phyloP scores from a whole-genome alignment of 257 asterid species.

The Solanum peruvianum region DNA sequence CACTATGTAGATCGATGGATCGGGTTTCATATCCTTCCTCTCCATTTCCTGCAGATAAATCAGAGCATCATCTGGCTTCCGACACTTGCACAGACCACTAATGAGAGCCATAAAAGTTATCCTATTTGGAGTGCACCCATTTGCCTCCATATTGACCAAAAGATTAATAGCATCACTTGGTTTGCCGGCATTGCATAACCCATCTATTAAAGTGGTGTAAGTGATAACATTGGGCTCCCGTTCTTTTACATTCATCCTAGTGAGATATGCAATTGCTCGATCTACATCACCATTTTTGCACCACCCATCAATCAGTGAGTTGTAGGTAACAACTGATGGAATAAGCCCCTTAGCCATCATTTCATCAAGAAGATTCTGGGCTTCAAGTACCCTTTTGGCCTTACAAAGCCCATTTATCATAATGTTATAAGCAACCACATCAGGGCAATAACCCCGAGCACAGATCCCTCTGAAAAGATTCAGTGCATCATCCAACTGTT shows the following conservation, averaged over 20 bases:
- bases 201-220: constrained; percentile 71
- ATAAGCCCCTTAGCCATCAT: constrained; percentile 59
- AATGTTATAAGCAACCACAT: constrained; percentile 67
- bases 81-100: constrained; percentile 83
- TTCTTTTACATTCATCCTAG: constrained; percentile 44
- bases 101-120: constrained; percentile 80
- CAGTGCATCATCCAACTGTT: constrained; percentile 43
- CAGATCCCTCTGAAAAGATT: constrained; percentile 55
- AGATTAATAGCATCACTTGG: constrained; percentile 48
- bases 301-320: constrained; percentile 78
- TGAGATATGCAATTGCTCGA: constrained; percentile 33
- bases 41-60: constrained; percentile 59
- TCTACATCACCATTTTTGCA: constrained; percentile 55
- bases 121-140: constrained; percentile 50
- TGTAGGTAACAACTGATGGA: constrained; percentile 84
- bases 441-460: constrained; percentile 59
- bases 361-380: constrained; percentile 46
- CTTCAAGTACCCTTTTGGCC: constrained; percentile 41
- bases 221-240: constrained; percentile 64
- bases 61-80: constrained; percentile 47
- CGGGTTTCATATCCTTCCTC: constrained; percentile 54
- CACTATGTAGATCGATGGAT: constrained; percentile 38
- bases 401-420: constrained; percentile 68
- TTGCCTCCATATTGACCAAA: constrained; percentile 56
- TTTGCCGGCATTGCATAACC: constrained; percentile 62